Base-by-base conservation (phyloP, 192 early-diverging fungal species). In the Chytriomyces hyalinus region DNA sequence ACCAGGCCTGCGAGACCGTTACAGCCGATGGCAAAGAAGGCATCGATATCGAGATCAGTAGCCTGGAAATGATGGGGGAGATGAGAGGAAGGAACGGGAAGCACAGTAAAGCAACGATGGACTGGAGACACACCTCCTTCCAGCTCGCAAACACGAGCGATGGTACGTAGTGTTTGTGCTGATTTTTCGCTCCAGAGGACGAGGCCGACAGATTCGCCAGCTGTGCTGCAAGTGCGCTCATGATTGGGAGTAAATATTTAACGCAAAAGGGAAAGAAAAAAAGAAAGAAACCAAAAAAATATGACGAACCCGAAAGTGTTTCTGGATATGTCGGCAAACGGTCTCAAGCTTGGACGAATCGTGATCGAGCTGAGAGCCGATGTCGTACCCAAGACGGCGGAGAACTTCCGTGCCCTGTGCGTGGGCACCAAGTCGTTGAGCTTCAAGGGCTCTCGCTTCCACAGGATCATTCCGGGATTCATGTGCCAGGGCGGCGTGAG, bases 41-140 rank as follows among this genome's bases (percentile, higher is more conserved):
- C 92, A 69, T 97, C 94, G 65, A 86, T 83, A 83, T 97, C 95
- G 69, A 94, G 88, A 76, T 97, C 93, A 4, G 94, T 93, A 2
- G 97, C 97, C 36, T 36, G 36, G 36, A 36, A 36, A 36, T 36
- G 36, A 36, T 36, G 36, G 1, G 36, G 36, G 36, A 2, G 36
- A 36, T 36, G 36, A 36, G 36, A 36, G 36, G 36, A 2, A 36
- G 36, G 36, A 36, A 36, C 3, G 36, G 2, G 36, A 36, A 36
- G 4, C 36, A 36, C 36, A 36, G 36, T 36, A 36, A 36, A 4
- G 36, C 36, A 36, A 36, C 36, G 36, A 36, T 36, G 36, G 36
- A 36, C 36, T 36, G 36, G 36, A 36, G 36, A 36, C 36, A 57
- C 53, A 20, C 53, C 53, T 57, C 53, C 20, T 57, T 57, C 53